These are phyloP conservation scores for Debaryomyces tyrocola DNA, from an alignment of 805 yeast genomes.

Conservation along the genomic window DNA sequence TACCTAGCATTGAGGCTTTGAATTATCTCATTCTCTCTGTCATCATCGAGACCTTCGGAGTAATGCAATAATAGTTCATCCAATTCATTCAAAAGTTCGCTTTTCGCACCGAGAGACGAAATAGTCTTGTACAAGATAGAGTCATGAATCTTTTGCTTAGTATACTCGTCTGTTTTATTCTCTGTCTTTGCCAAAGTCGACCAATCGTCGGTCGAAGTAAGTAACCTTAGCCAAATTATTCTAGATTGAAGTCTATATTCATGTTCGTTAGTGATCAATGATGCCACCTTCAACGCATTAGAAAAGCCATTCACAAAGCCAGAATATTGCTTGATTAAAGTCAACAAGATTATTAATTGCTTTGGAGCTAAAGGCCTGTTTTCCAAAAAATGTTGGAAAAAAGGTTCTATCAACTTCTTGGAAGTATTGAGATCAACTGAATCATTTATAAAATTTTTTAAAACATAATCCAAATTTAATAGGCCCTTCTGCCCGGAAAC, in stretches of 20 bases:
- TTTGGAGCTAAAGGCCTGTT: slow-evolving; percentile 39
- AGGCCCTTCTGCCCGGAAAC: slow-evolving; percentile 9
- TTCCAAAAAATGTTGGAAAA: slow-evolving; percentile 29
- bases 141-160: slow-evolving; percentile 37
- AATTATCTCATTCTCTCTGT: background rate
- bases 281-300: slow-evolving; percentile 52
- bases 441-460: slow-evolving; percentile 16
- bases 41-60: background rate
- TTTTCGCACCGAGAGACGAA: slow-evolving; percentile 18
- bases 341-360: slow-evolving; percentile 54
- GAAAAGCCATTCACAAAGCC: slow-evolving; percentile 20
- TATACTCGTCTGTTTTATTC: slow-evolving; percentile 41
- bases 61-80: slow-evolving; percentile 11
- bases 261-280: slow-evolving; percentile 32
- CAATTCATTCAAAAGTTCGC: slow-evolving; percentile 11
- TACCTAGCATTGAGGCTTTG: background rate
- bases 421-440: slow-evolving; percentile 9
- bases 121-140: slow-evolving; percentile 49
- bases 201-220: slow-evolving; percentile 55
- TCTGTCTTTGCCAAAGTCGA: slow-evolving; percentile 31
- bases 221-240: slow-evolving; percentile 59
- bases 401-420: slow-evolving; percentile 16
- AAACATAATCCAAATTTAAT: slow-evolving; percentile 12
- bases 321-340: slow-evolving; percentile 39
- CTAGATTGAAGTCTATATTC: slow-evolving; percentile 19